Evolutionary conservation across 495 filamentous ascomycete genomes (phyloP), one percentile per base, ranked within the genome.

Genomic region (Aspergillus campestris): DNA sequence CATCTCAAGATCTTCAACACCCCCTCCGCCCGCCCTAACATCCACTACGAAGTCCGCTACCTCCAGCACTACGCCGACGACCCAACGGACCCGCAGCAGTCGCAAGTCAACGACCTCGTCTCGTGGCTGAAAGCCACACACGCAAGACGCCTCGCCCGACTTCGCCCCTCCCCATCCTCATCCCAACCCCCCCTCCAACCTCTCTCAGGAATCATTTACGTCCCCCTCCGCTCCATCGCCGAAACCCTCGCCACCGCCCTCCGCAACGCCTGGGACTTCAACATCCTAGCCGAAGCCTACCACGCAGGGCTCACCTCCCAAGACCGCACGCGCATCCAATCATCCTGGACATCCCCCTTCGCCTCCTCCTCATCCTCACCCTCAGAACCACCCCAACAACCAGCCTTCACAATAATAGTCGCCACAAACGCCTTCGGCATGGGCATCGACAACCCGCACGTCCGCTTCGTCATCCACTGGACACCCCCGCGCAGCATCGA

Each of bases 391-490:
- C 34, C 37, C 38, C 9, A n/a, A n/a, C 14, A 38, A 15, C 60
- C 59, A 7, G 80, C 82, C 6, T 95, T 92, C 60, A 87, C 90
- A 53, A 82, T 96, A 39, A 89, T 96, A 36, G 86, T 96, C 34
- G 91, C 91, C 5, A 96, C 91, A 0, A 96, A 88, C 3, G 91
- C 91, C 0, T 96, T 96, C 50, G 91, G 91, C 6, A 96, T 98
- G 91, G 91, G 91, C 4, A 96, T 98, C 53, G 89, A 96, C 56
- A 95, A 95, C 63, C 78, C 90, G 28, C 82, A 92, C 53, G 91
- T 97, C 11, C 80, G 90, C 3, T 95, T 95, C 55, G 88, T 97
- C 2, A 78, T 94, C 3, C 91, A 97, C 61, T 96, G 90, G 89
- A 83, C 84, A 42, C 69, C 95, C 11, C 87, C 89, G 8, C 92